A percentile compares a stretch with the other conserved stretches of the same genome.
Conservation (phyloP, 495 filamentous ascomycete genomes). For the Margaritispora aquatica region DNA sequence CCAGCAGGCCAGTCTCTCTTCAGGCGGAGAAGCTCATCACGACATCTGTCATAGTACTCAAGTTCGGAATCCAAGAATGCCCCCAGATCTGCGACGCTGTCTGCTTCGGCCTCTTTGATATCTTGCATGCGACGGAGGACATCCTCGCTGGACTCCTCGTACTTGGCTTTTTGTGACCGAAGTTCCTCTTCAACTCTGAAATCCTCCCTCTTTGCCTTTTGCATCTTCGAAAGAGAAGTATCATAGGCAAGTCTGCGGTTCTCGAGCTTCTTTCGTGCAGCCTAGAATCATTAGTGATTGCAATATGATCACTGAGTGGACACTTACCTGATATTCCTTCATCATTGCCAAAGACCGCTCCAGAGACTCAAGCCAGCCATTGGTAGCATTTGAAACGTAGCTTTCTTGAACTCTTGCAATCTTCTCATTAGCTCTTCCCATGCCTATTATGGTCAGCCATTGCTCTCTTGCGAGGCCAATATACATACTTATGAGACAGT, state of each 20-base stretch:
- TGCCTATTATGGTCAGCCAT: conserved; percentile 38
- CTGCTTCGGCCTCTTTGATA: conserved; percentile 85
- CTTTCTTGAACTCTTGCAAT: conserved; percentile 81
- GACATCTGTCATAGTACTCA: conserved; percentile 83
- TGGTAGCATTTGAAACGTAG: conserved; percentile 74
- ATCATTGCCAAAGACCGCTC: conserved; percentile 88
- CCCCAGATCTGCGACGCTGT: conserved; percentile 74
- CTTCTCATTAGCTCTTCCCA: conserved; percentile 83
- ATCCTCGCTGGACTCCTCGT: conserved; percentile 92
- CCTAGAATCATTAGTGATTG: conserved; percentile 38
- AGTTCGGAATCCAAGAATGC: conserved; percentile 86
- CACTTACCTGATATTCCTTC: conserved; percentile 88
- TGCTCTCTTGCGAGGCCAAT: neutral
- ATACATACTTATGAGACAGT: conserved; percentile 71
- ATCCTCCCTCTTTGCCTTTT: conserved; percentile 90
- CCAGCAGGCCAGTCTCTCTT: conserved; percentile 40
- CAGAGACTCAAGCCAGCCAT: conserved; percentile 85
- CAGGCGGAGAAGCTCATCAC: conserved; percentile 56
- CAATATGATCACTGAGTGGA: neutral
- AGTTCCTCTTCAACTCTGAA: conserved; percentile 92
- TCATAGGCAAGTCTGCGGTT: conserved; percentile 86
- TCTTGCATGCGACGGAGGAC: conserved; percentile 93
- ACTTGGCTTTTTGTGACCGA: conserved; percentile 87
- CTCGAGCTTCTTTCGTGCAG: conserved; percentile 91
- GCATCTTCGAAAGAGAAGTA: conserved; percentile 82